Percentiles rank a stretch among this genome's conserved stretches.
These are phyloP conservation scores for Ilex aquifolium DNA, from an alignment of 257 asterid species.

Conservation along the genomic window DNA sequence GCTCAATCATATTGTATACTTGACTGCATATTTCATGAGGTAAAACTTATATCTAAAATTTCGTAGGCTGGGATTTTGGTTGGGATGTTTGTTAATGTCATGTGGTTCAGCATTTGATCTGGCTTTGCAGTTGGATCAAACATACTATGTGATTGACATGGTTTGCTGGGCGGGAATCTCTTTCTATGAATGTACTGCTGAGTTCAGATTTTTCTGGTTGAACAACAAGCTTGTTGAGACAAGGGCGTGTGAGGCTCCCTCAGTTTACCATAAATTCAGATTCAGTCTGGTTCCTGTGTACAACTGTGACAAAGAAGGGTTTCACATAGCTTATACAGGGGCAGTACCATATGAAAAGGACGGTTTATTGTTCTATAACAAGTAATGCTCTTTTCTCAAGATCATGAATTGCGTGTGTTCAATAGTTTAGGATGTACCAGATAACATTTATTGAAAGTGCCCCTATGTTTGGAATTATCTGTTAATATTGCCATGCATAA, in stretches of 20 bases:
- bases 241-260: slow-evolving; percentile 70
- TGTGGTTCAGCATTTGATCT: slow-evolving; percentile 11
- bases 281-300: slow-evolving; percentile 50
- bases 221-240: slow-evolving; percentile 77
- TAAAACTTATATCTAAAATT: slow-evolving; percentile 14
- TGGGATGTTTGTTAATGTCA: not conserved
- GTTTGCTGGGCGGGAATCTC: slow-evolving; percentile 94
- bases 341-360: slow-evolving; percentile 69
- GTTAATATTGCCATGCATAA: not conserved
- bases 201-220: slow-evolving; percentile 89
- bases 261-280: slow-evolving; percentile 57
- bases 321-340: slow-evolving; percentile 64
- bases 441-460: not conserved
- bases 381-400: slow-evolving; percentile 34
- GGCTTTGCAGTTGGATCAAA: slow-evolving; percentile 65
- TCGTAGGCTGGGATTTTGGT: not conserved
- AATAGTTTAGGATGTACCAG: not conserved
- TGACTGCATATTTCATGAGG: slow-evolving; percentile 97
- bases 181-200: slow-evolving; percentile 82
- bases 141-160: slow-evolving; percentile 79
- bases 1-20: slow-evolving; percentile 84
- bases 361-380: slow-evolving; percentile 80
- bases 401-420: not conserved
- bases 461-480: not conserved
- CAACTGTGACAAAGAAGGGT: slow-evolving; percentile 67